phyloP scores from a whole-genome alignment of 2,329 filamentous ascomycete species.

The Colletotrichum acutatum region DNA sequence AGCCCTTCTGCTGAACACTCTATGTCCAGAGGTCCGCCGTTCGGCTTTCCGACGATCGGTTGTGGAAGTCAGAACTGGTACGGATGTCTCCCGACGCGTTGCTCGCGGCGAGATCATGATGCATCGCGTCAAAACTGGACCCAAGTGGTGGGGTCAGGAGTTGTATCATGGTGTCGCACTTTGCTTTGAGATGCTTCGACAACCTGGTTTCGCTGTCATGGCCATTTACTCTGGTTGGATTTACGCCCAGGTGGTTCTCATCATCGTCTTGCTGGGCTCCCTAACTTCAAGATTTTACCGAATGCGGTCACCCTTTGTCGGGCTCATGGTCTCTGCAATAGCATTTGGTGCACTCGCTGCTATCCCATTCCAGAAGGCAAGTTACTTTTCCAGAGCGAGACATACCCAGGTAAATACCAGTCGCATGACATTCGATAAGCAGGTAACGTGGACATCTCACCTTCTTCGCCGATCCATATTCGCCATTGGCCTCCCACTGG shows the following conservation, averaged over 20 bases:
- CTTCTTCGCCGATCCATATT: constrained; percentile 76
- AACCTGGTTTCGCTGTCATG: constrained; percentile 79
- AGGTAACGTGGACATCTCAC: constrained; percentile 77
- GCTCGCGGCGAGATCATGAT: constrained; percentile 81
- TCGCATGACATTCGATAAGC: constrained; percentile 73
- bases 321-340: constrained; percentile 72
- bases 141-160: constrained; percentile 82
- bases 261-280: constrained; percentile 78
- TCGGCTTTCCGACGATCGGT: constrained; percentile 76
- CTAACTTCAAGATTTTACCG: constrained; percentile 76
- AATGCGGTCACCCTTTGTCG: constrained; percentile 72
- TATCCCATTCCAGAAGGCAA: constrained; percentile 79
- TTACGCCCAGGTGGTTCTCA: constrained; percentile 78
- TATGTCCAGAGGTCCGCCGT: constrained; percentile 77
- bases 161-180: constrained; percentile 76
- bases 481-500: constrained; percentile 73
- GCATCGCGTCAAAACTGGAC: constrained; percentile 77
- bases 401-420: constrained; percentile 69
- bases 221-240: constrained; percentile 82
- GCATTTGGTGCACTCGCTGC: constrained; percentile 76
- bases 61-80: constrained; percentile 68
- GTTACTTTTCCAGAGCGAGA: constrained; percentile 73
- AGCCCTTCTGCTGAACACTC: constrained; percentile 75
- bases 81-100: constrained; percentile 66
- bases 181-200: constrained; percentile 76